Conservation (phyloP, 331 rosid genomes). For the Spiraea crenata region DNA sequence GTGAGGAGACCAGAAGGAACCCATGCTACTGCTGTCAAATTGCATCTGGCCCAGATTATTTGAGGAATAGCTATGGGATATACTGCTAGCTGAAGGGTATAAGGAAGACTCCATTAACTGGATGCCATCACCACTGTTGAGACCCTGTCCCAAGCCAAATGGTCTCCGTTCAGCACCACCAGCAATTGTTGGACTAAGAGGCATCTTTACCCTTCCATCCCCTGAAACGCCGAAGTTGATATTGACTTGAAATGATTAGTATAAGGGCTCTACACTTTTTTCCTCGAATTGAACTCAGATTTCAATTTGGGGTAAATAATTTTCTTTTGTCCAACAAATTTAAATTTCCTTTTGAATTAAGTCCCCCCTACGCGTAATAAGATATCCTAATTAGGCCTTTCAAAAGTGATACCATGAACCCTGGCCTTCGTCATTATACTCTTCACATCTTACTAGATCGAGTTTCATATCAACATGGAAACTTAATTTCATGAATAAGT, state of each 20-base stretch:
- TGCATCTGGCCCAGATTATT: slow-evolving; percentile 85
- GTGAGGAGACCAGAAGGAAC: slow-evolving; percentile 77
- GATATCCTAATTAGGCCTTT: neutral
- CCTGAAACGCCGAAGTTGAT: slow-evolving; percentile 38
- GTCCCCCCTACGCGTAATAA: neutral
- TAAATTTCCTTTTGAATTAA: neutral
- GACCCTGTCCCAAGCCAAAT: slow-evolving; percentile 49
- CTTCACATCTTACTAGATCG: neutral
- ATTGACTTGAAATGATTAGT: neutral
- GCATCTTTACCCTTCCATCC: slow-evolving; percentile 88
- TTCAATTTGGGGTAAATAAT: neutral
- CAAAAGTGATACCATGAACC: neutral
- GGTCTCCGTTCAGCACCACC: slow-evolving; percentile 56
- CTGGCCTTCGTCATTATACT: neutral
- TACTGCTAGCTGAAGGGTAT: slow-evolving; percentile 59
- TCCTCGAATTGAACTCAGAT: neutral
- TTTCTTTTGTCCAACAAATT: neutral
- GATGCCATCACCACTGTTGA: slow-evolving; percentile 51
- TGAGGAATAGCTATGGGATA: slow-evolving; percentile 87
- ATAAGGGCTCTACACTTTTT: neutral
- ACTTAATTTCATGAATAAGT: neutral
- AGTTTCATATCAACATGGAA: too few species aligned
- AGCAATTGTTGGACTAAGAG: slow-evolving; percentile 77
- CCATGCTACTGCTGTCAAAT: slow-evolving; percentile 51
- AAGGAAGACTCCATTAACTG: slow-evolving; percentile 74